Conservation (phyloP, 2,329 filamentous ascomycete genomes). For the Chalaropsis thielavioides region DNA sequence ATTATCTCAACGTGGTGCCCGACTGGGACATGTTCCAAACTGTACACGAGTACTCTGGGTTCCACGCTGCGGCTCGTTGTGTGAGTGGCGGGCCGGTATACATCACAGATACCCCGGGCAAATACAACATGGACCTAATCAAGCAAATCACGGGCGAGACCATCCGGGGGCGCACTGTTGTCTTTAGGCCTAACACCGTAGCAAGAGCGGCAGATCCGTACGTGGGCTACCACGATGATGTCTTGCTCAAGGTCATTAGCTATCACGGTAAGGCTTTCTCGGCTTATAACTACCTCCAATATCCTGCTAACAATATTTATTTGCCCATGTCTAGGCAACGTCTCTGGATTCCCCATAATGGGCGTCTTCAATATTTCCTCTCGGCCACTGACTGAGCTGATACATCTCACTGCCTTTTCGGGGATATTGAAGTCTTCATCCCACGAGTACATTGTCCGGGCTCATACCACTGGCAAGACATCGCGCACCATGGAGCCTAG, state of each 20-base stretch:
- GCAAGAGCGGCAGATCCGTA: conserved; percentile 64
- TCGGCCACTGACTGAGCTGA: conserved; percentile 48
- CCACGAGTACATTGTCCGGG: conserved; percentile 53
- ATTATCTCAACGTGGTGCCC: conserved; percentile 73
- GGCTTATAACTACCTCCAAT: not conserved
- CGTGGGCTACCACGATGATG: conserved; percentile 56
- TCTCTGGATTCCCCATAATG: conserved; percentile 60
- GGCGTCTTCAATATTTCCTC: conserved; percentile 72
- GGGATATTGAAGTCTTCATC: conserved; percentile 38
- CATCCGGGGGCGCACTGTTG: conserved; percentile 56
- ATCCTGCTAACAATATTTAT: not conserved
- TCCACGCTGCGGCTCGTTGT: conserved; percentile 82
- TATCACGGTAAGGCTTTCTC: conserved; percentile 47
- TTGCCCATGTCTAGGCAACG: conserved; percentile 26
- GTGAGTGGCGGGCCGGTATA: conserved; percentile 86
- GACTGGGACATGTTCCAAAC: conserved; percentile 67
- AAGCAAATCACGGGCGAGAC: conserved; percentile 67
- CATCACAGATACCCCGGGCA: conserved; percentile 77
- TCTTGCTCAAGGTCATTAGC: conserved; percentile 61
- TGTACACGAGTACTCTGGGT: conserved; percentile 52
- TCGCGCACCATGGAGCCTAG: conserved; percentile 36
- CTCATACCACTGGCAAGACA: conserved; percentile 52
- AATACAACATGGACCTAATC: conserved; percentile 64
- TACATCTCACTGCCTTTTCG: conserved; percentile 58
- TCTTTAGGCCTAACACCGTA: conserved; percentile 61